These are phyloP conservation scores for Achlya hypogyna DNA, from an alignment of 352 stramenopile genomes.

Conservation along the genomic window DNA sequence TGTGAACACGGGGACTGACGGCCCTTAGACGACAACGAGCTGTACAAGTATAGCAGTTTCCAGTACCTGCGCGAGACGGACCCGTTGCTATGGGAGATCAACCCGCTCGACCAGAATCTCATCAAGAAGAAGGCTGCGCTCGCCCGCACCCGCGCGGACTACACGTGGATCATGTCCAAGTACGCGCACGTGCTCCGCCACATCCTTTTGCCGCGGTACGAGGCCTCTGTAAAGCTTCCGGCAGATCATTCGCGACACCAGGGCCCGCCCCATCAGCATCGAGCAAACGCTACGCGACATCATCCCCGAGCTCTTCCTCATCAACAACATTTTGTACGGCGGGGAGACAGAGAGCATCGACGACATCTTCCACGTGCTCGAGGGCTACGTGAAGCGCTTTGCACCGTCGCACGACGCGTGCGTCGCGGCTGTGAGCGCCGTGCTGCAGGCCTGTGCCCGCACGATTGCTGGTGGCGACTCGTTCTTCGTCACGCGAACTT, in stretches of 20 bases:
- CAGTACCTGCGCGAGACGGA: slow-evolving; percentile 74
- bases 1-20: background rate
- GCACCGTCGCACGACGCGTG: slow-evolving; percentile 48
- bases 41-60: slow-evolving; percentile 58
- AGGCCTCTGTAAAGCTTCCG: background rate
- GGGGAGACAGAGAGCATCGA: slow-evolving; percentile 51
- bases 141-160: slow-evolving; percentile 44
- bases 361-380: slow-evolving; percentile 74
- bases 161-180: slow-evolving; percentile 57
- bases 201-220: slow-evolving; percentile 52
- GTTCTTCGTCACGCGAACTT: slow-evolving; percentile 67
- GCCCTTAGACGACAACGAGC: slow-evolving; percentile 15
- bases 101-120: slow-evolving; percentile 59
- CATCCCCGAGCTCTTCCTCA: slow-evolving; percentile 59
- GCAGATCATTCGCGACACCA: background rate
- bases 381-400: slow-evolving; percentile 60
- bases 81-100: slow-evolving; percentile 73
- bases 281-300: slow-evolving; percentile 75
- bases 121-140: slow-evolving; percentile 59
- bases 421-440: slow-evolving; percentile 50
- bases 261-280: slow-evolving; percentile 54
- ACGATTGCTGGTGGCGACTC: slow-evolving; percentile 73
- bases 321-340: slow-evolving; percentile 70
- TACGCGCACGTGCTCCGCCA: slow-evolving; percentile 50
- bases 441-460: slow-evolving; percentile 61